These are phyloP conservation scores for Thalassiosira mediterranea DNA, from an alignment of 352 stramenopile species.

Conservation along the genomic window DNA sequence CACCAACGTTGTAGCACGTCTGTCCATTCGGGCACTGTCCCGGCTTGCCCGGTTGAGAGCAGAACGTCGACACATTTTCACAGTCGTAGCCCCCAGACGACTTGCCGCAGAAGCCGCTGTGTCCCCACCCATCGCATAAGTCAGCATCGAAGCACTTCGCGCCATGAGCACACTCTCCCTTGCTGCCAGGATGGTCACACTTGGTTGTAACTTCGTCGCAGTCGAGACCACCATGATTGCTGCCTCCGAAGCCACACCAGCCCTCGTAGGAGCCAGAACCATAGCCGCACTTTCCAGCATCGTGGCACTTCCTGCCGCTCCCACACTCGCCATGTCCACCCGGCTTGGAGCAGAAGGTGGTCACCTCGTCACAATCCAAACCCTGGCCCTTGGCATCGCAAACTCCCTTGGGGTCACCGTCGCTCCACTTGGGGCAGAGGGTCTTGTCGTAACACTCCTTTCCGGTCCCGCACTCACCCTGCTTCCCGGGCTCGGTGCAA, in stretches of 20 bases:
- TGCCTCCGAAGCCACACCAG: no score
- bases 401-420: not conserved
- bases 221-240: no score
- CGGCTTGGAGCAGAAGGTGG: constrained; percentile 15
- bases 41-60: constrained; percentile 1
- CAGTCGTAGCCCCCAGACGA: no score
- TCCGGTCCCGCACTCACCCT: constrained; percentile 1
- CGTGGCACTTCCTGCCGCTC: no score
- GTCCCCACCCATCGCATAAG: no score
- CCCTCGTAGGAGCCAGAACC: no score
- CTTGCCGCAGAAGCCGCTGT: no score
- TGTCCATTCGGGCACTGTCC: constrained; percentile 19
- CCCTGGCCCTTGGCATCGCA: constrained; percentile 1
- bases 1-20: constrained; percentile 16
- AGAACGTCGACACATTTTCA: constrained; percentile 16
- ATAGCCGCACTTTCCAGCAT: no score
- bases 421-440: not conserved
- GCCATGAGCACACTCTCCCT: no score
- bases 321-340: constrained; percentile 11
- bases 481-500: not conserved
- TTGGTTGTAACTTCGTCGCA: no score
- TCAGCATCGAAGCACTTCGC: no score
- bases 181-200: no score
- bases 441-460: constrained; percentile 7
- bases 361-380: constrained; percentile 15